Conservation (phyloP, 2,329 filamentous ascomycete species). For the Ceratocystiopsis minuta region DNA sequence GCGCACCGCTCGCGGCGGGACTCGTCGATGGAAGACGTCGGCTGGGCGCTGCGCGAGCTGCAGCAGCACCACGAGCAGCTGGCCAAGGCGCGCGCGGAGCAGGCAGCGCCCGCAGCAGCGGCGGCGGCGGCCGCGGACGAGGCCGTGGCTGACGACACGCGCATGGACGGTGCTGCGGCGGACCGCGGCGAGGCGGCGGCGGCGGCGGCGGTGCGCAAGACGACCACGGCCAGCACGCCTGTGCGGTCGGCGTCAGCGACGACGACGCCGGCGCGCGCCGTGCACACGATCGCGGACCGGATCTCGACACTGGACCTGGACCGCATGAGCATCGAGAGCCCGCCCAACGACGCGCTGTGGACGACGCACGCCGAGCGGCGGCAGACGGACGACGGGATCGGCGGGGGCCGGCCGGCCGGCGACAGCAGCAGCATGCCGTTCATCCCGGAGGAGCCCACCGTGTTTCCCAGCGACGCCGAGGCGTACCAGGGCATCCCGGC, state of each 20-base stretch:
- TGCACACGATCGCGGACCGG: slow-evolving; percentile 14
- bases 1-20: slow-evolving; percentile 28
- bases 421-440: slow-evolving; percentile 15
- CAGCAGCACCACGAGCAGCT: slow-evolving; percentile 55
- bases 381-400: slow-evolving; percentile 8
- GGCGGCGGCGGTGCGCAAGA: too few relatives aligned
- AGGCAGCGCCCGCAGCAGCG: too few relatives aligned
- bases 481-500: slow-evolving; percentile 6
- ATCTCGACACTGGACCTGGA: slow-evolving; percentile 17
- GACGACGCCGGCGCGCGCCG: too few relatives aligned
- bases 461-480: background rate
- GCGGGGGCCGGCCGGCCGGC: slow-evolving; percentile 13
- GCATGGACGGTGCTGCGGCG: too few relatives aligned
- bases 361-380: slow-evolving; percentile 13
- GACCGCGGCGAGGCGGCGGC: too few relatives aligned
- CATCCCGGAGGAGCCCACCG: slow-evolving; percentile 14
- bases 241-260: background rate
- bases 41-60: slow-evolving; percentile 69
- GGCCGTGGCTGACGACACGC: too few relatives aligned
- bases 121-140: too few relatives aligned
- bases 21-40: slow-evolving; percentile 41
- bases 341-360: slow-evolving; percentile 18
- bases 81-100: slow-evolving; percentile 22
- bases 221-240: background rate
- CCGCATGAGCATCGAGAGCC: slow-evolving; percentile 19